Conservation (phyloP, 2,329 filamentous ascomycete genomes). For the Colletotrichum acutatum region DNA sequence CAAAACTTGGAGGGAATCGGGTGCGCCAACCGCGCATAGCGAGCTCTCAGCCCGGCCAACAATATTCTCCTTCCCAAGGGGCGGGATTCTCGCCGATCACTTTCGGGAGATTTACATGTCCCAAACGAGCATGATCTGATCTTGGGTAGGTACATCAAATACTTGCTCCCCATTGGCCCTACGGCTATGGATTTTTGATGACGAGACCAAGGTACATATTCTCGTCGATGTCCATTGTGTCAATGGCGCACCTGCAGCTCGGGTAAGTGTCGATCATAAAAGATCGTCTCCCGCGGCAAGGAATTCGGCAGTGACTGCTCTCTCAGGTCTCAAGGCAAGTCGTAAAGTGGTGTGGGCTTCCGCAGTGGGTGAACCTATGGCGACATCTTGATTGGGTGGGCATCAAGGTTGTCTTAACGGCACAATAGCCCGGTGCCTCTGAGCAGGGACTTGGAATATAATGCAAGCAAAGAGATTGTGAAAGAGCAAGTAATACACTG, state of each 20-base stretch:
- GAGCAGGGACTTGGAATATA: too few species aligned
- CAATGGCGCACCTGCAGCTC: not conserved
- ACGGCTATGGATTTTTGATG: not conserved
- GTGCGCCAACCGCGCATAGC: too few species aligned
- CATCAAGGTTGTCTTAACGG: too few species aligned
- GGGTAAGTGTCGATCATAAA: not conserved
- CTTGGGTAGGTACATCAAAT: not conserved
- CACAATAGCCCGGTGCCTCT: too few species aligned
- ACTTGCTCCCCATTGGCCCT: not conserved
- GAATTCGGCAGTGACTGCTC: not conserved
- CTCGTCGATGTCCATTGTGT: not conserved
- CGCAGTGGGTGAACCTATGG: too few species aligned
- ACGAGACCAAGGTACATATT: not conserved
- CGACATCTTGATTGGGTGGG: too few species aligned
- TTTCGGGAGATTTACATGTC: not conserved
- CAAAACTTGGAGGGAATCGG: too few species aligned
- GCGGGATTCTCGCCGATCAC: not conserved
- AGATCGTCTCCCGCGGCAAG: not conserved
- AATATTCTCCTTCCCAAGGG: not conserved
- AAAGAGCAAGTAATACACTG: too few species aligned
- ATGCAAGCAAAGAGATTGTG: too few species aligned
- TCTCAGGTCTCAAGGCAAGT: not conserved
- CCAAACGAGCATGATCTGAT: not conserved
- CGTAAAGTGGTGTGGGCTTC: too few species aligned
- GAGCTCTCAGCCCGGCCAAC: not conserved